Conservation (phyloP, 139 green algal genomes). For the Spirogloea muscicola region DNA sequence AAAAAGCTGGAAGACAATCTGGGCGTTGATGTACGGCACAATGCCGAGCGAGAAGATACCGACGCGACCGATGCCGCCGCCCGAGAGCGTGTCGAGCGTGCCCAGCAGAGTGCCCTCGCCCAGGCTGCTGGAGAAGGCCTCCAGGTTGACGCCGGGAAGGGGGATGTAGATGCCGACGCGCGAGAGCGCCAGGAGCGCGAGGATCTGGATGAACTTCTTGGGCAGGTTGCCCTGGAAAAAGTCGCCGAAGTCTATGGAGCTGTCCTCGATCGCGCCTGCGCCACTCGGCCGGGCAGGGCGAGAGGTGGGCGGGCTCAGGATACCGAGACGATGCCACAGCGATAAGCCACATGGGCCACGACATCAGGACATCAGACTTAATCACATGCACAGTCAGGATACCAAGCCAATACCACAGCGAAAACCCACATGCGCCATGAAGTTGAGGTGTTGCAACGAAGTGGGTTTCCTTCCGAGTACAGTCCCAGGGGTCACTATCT, state of each 20-base stretch:
- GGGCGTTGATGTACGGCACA: slow-evolving; percentile 98
- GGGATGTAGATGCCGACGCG: slow-evolving; percentile 91
- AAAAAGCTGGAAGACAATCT: slow-evolving; percentile 73
- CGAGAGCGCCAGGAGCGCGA: slow-evolving; percentile 74
- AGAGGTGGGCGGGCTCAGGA: too few species aligned
- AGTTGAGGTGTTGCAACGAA: too few species aligned
- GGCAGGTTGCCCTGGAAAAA: slow-evolving; percentile 49
- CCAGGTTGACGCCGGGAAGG: slow-evolving; percentile 59
- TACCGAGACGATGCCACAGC: too few species aligned
- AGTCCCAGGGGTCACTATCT: too few species aligned
- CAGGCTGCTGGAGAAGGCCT: slow-evolving; percentile 29
- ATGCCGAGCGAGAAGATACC: slow-evolving; percentile 98
- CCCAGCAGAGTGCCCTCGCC: slow-evolving; percentile 70
- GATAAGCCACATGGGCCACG: too few species aligned
- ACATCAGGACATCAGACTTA: too few species aligned
- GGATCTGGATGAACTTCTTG: slow-evolving; percentile 47
- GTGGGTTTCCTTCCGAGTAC: too few species aligned
- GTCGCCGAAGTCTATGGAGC: slow-evolving; percentile 8
- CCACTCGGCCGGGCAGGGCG: too few species aligned
- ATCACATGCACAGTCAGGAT: too few species aligned
- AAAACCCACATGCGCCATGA: too few species aligned
- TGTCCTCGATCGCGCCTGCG: slow-evolving; percentile 9
- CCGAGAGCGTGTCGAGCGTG: slow-evolving; percentile 89
- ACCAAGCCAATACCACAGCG: too few species aligned
- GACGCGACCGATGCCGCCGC: slow-evolving; percentile 57